phyloP scores from a whole-genome alignment of 306 rosid genomes.

The Astragalus membranaceus region DNA sequence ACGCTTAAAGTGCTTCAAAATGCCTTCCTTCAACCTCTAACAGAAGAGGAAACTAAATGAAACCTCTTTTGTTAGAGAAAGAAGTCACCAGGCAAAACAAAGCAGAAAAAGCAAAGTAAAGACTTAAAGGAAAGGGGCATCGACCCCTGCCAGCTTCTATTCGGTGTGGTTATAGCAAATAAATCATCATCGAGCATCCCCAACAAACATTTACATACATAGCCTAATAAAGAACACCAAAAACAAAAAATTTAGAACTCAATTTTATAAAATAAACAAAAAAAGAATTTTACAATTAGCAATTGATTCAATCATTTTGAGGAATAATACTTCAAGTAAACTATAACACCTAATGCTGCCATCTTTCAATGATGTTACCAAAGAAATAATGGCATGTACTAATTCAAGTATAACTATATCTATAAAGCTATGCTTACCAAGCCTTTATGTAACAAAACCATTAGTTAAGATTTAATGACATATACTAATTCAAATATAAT shows the following conservation, averaged over 20 bases:
- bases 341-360: not conserved
- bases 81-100: conserved; percentile 27
- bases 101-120: conserved; percentile 21
- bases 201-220: not conserved
- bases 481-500: too few species aligned
- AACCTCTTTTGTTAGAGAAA: conserved; percentile 29
- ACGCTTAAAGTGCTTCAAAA: conserved; percentile 32
- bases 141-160: conserved; percentile 20
- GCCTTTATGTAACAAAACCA: too few species aligned
- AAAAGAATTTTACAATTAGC: not conserved
- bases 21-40: conserved; percentile 40
- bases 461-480: too few species aligned
- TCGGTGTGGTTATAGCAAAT: conserved; percentile 79
- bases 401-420: too few species aligned
- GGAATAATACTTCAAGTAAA: too few species aligned
- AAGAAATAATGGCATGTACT: too few species aligned
- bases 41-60: not conserved
- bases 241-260: not conserved
- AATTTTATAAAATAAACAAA: not conserved
- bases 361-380: not conserved
- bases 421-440: too few species aligned
- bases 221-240: not conserved
- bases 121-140: not conserved
- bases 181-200: conserved; percentile 65
- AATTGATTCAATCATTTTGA: not conserved